phyloP scores from a whole-genome alignment of 106 monocot species.

The Triglochin maritima region DNA sequence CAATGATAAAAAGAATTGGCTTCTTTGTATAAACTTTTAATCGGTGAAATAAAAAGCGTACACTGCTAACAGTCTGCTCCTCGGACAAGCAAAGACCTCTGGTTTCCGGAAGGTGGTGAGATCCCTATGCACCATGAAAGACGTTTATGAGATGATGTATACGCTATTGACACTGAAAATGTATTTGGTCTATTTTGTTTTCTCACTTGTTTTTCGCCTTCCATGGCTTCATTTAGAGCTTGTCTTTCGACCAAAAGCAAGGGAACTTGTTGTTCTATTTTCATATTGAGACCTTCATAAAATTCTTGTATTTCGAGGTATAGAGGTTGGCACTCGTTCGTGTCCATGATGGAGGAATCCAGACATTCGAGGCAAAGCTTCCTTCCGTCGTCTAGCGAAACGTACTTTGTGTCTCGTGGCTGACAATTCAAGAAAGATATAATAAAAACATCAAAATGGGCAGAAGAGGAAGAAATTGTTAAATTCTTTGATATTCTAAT shows the following conservation, averaged over 20 bases:
- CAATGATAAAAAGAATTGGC: background rate
- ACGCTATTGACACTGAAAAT: background rate
- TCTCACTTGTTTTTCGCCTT: conserved; percentile 17
- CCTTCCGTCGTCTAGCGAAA: conserved; percentile 19
- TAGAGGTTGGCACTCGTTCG: conserved; percentile 18
- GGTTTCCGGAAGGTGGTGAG: conserved; percentile 22
- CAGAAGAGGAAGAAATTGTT: no score
- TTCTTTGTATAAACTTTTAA: no score
- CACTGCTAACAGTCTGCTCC: conserved; percentile 64
- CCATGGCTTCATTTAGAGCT: conserved; percentile 20
- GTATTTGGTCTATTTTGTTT: background rate
- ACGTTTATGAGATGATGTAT: background rate
- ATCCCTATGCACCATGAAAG: conserved; percentile 7
- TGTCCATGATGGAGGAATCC: conserved; percentile 22
- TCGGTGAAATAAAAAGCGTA: conserved; percentile 14
- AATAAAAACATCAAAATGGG: background rate
- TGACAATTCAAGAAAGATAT: background rate
- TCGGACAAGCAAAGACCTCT: conserved; percentile 25
- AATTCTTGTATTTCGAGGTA: conserved; percentile 16
- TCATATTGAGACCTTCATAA: conserved; percentile 24
- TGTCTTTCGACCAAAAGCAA: conserved; percentile 24
- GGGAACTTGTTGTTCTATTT: conserved; percentile 17
- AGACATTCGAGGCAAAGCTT: conserved; percentile 23
- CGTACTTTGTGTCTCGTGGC: conserved; percentile 8
- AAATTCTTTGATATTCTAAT: no score